Base-by-base conservation (phyloP, 805 yeast genomes). In the Myxozyma nipponensis region DNA sequence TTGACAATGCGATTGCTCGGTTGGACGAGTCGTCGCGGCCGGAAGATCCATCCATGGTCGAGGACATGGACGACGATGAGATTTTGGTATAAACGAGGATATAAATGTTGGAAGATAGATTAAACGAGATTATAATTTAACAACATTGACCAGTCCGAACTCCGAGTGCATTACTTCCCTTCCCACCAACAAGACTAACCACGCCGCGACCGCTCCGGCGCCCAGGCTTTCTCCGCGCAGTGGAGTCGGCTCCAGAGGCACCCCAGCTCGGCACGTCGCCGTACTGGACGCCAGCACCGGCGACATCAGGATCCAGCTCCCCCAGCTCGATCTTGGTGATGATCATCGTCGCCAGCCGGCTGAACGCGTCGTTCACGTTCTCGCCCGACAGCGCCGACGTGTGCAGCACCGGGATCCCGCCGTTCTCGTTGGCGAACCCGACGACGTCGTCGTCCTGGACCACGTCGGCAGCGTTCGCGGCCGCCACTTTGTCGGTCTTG, bases 401-500 rank as follows among this genome's bases (percentile, higher is more conserved):
- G 45, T 65, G 61, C 24, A 76, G 52, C 30, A 68, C 66, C 34
- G 74, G 72, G 22, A 74, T 66, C 18, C 65, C 61, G 6, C 69
- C 67, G 25, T 69, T 66, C 39, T 56, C 46, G 25, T 58, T 36
- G 24, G 69, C 63, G 37, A 72, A 73, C 32, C 63, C 64, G 13
- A 60, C 52, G 0, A 68, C 72, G 26, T 71, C 75, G 4, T 65
- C 64, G 26, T 65, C 68, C 3, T 69, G 57, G 23, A 71, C 69
- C 1, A 71, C 65, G 40, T 70, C 74, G 6, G 67, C 53, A 17
- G 58, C 55, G 17, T 52, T 55, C 13, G 60, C 86, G 22, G 39
- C 10, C 15, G 49, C 34, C 21, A 56, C 17, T 67, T 89, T 76
- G 74, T 90, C 97, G 28, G 86, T 79, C 69, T 90, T 90, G 72